Conservation (phyloP, 2,329 filamentous ascomycete genomes). For the Davidsoniella virescens region DNA sequence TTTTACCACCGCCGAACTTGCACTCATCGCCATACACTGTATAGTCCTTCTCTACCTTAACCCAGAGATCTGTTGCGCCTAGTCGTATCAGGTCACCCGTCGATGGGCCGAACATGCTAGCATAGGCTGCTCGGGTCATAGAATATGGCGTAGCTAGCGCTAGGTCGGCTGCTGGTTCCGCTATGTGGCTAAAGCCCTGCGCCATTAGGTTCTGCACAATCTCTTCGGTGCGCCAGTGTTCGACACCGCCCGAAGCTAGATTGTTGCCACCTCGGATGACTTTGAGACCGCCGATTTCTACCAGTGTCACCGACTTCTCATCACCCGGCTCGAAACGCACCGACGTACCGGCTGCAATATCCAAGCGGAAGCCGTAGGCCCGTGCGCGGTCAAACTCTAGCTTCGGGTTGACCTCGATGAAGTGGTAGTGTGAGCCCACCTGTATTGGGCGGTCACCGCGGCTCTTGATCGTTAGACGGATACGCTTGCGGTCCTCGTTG, state of each 20-base stretch:
- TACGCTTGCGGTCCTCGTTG: constrained; percentile 58
- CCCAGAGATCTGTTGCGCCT: constrained; percentile 74
- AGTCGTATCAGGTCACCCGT: constrained; percentile 72
- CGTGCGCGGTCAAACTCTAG: constrained; percentile 73
- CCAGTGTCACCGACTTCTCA: constrained; percentile 73
- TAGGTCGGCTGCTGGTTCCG: constrained; percentile 42
- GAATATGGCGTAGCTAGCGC: constrained; percentile 43
- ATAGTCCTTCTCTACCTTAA: constrained; percentile 74
- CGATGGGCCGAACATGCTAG: constrained; percentile 83
- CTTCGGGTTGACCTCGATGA: constrained; percentile 84
- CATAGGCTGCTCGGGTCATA: constrained; percentile 67
- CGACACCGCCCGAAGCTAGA: constrained; percentile 57
- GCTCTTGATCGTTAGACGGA: constrained; percentile 63
- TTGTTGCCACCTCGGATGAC: constrained; percentile 74
- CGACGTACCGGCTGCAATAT: constrained; percentile 82
- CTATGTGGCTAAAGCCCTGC: constrained; percentile 63
- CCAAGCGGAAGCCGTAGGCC: constrained; percentile 71
- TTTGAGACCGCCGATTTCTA: constrained; percentile 69
- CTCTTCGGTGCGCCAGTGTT: constrained; percentile 42
- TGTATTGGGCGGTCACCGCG: constrained; percentile 82
- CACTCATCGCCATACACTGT: constrained; percentile 86
- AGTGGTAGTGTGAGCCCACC: constrained; percentile 90
- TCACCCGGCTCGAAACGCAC: constrained; percentile 91
- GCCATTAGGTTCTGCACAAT: constrained; percentile 52
- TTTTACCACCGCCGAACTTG: constrained; percentile 89